These are phyloP conservation scores for Phaeosphaeria sp. DNA, from an alignment of 2,329 filamentous ascomycete genomes.

Conservation along the genomic window DNA sequence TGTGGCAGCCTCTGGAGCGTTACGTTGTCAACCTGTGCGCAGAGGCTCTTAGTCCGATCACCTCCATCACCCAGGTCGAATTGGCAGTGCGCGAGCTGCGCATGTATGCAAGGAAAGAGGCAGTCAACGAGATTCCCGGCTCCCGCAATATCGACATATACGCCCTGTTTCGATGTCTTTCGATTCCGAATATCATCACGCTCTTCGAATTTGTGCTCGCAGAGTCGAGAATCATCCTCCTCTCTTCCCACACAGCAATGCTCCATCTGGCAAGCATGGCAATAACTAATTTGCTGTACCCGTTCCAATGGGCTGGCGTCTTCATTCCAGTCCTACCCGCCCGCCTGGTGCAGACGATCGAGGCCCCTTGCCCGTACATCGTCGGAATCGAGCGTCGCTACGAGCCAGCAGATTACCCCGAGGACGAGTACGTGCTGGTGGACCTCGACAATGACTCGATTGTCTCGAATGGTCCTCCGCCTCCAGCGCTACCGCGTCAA, in stretches of 20 bases:
- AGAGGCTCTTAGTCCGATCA: conserved; percentile 88
- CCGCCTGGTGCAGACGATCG: conserved; percentile 84
- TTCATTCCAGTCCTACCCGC: conserved; percentile 92
- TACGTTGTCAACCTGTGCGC: conserved; percentile 98
- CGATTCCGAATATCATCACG: conserved; percentile 88
- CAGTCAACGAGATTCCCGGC: conserved; percentile 88
- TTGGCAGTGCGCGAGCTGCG: conserved; percentile 86
- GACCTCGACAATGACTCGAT: conserved; percentile 92
- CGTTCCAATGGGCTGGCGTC: conserved; percentile 90
- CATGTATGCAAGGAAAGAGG: conserved; percentile 91
- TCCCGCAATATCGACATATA: conserved; percentile 92
- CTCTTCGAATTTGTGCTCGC: conserved; percentile 92
- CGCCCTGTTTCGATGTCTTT: conserved; percentile 87
- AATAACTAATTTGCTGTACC: conserved; percentile 84
- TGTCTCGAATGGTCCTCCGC: conserved; percentile 77
- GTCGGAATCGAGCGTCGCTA: conserved; percentile 94
- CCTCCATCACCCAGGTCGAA: conserved; percentile 95
- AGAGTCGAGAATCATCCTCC: conserved; percentile 93
- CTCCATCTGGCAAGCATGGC: conserved; percentile 90
- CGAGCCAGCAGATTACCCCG: conserved; percentile 82
- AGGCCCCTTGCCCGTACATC: conserved; percentile 96
- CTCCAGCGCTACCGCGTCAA: conserved; percentile 82
- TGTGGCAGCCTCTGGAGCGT: conserved; percentile 95
- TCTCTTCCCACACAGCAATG: conserved; percentile 97
- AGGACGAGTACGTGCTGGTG: conserved; percentile 94